phyloP scores from a whole-genome alignment of 495 filamentous ascomycete species.

The Acidiella bohemica region DNA sequence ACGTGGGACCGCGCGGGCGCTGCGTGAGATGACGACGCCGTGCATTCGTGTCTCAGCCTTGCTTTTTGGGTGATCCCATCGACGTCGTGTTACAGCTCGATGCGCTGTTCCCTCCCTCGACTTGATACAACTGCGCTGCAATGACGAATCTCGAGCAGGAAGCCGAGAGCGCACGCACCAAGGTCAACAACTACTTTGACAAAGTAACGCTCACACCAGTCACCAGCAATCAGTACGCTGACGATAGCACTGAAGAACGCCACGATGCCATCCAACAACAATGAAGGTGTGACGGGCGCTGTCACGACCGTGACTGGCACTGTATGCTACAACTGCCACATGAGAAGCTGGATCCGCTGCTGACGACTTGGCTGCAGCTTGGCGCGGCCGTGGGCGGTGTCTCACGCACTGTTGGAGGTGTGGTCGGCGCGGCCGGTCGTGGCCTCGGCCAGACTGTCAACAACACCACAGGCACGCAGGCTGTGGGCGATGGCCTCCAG shows the following conservation, averaged over 20 bases:
- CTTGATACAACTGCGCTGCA: too few relatives aligned
- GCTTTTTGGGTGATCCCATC: too few relatives aligned
- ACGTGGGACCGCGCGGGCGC: too few relatives aligned
- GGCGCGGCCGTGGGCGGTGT: slow-evolving; percentile 14
- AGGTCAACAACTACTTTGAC: slow-evolving; percentile 10
- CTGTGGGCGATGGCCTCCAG: slow-evolving; percentile 12
- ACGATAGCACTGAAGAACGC: too few relatives aligned
- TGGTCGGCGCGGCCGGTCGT: slow-evolving; percentile 11
- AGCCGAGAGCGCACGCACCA: slow-evolving; percentile 1
- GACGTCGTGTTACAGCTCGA: too few relatives aligned
- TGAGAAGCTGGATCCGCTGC: too few relatives aligned
- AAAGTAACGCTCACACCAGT: neutral
- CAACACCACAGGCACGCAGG: slow-evolving; percentile 10
- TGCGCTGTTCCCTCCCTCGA: too few relatives aligned
- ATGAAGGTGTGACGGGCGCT: slow-evolving; percentile 4
- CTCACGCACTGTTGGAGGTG: slow-evolving; percentile 10
- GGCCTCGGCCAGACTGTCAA: slow-evolving; percentile 12
- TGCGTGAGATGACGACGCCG: too few relatives aligned
- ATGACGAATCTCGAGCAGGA: slow-evolving; percentile 1
- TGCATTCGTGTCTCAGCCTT: too few relatives aligned
- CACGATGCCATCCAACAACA: slow-evolving; percentile 5
- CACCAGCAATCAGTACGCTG: too few relatives aligned
- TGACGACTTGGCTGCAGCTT: slow-evolving; percentile 5
- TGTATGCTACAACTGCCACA: neutral
- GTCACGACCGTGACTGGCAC: slow-evolving; percentile 8